Conservation (phyloP, 164 flowering plant species). For the Brasenia schreberi region DNA sequence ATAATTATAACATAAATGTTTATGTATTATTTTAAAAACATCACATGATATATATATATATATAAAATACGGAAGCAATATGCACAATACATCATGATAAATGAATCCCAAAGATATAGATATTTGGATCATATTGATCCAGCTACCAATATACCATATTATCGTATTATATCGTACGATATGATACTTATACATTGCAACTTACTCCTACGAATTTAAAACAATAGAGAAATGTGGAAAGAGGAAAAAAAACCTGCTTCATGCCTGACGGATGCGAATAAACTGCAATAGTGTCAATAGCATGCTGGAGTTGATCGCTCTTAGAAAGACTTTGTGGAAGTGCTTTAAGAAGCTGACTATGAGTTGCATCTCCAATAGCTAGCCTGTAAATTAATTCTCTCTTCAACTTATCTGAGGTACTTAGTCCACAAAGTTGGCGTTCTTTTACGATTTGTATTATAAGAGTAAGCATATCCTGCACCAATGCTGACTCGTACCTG, state of each 20-base stretch:
- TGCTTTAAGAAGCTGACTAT: conserved; percentile 72
- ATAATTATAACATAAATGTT: too few relatives aligned
- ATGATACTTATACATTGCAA: too few relatives aligned
- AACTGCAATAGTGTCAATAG: conserved; percentile 54
- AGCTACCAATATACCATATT: too few relatives aligned
- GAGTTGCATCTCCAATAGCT: conserved; percentile 83
- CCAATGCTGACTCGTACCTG: conserved; percentile 78
- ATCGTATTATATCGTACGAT: too few relatives aligned
- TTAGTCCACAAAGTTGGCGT: conserved; percentile 75
- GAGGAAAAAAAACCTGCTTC: conserved; percentile 53
- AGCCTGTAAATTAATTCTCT: conserved; percentile 75
- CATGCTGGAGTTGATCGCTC: conserved; percentile 44
- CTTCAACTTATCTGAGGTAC: conserved; percentile 55
- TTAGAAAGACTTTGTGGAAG: conserved; percentile 88
- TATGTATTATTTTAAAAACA: too few relatives aligned
- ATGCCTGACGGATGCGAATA: conserved; percentile 85
- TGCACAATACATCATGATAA: too few relatives aligned
- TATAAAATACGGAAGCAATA: too few relatives aligned
- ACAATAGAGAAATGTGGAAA: too few relatives aligned
- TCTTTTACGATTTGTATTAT: conserved; percentile 83
- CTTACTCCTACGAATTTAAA: too few relatives aligned
- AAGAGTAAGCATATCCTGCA: conserved; percentile 87
- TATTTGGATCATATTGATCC: too few relatives aligned
- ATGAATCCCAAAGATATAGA: too few relatives aligned
- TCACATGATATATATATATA: too few relatives aligned